phyloP scores from a whole-genome alignment of 2,329 filamentous ascomycete species.

The Periconia sp. region DNA sequence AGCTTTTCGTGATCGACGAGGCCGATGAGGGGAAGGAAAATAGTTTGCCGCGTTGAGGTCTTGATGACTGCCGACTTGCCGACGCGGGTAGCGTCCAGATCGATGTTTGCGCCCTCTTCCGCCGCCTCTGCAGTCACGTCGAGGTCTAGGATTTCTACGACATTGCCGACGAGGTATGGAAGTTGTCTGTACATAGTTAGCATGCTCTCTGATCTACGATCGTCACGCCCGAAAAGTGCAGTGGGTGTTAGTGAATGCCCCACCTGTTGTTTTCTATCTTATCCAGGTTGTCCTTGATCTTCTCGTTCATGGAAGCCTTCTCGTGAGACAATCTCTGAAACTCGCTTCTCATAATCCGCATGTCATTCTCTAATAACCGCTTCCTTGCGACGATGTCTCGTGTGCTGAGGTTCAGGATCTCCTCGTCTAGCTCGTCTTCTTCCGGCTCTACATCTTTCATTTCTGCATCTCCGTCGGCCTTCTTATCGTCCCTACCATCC shows the following conservation, averaged over 20 bases:
- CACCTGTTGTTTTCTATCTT: constrained; percentile 99
- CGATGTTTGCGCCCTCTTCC: constrained; percentile 98
- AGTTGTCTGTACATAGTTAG: constrained; percentile 71
- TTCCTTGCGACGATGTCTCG: constrained; percentile 91
- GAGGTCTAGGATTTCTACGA: constrained; percentile 94
- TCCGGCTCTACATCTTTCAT: constrained; percentile 82
- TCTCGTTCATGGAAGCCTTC: constrained; percentile 94
- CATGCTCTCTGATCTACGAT: too few relatives aligned
- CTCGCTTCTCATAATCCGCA: constrained; percentile 98
- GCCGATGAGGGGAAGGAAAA: constrained; percentile 96
- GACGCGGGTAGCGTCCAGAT: constrained; percentile 93
- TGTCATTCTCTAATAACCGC: constrained; percentile 94
- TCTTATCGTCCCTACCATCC: constrained; percentile 61
- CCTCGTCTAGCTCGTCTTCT: constrained; percentile 82
- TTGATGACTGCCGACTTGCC: constrained; percentile 99
- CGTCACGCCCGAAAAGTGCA: too few relatives aligned
- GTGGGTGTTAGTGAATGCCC: constrained; percentile 31
- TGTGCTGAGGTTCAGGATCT: constrained; percentile 91
- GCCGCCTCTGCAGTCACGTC: constrained; percentile 95
- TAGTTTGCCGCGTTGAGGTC: constrained; percentile 96
- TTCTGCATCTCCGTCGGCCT: constrained; percentile 76
- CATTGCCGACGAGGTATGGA: constrained; percentile 97
- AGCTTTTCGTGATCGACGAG: constrained; percentile 94
- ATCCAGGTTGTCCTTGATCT: constrained; percentile 98
- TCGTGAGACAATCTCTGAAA: constrained; percentile 92